A percentile compares a stretch with the other conserved stretches of the same genome.
Conservation (phyloP, 1,139 yeast species). For the Zygoascus hellenicus region DNA sequence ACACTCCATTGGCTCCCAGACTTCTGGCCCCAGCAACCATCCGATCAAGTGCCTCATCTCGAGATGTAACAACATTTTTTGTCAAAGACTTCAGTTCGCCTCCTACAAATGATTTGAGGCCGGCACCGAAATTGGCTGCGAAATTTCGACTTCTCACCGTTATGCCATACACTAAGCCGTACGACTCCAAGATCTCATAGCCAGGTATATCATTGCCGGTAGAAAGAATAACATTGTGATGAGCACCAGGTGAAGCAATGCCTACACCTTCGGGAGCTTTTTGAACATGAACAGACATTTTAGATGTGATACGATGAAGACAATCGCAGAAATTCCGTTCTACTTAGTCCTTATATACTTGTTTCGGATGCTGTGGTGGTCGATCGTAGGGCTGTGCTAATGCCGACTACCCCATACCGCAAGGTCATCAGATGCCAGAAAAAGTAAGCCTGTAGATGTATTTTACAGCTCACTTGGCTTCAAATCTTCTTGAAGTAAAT, state of each 20-base stretch:
- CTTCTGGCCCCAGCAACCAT: slow-evolving; percentile 22
- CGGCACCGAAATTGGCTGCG: slow-evolving; percentile 22
- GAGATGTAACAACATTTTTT: slow-evolving; percentile 21
- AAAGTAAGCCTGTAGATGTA: no score
- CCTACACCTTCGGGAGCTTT: slow-evolving; percentile 12
- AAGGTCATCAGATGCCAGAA: no score
- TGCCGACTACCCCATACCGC: no score
- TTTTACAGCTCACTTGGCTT: no score
- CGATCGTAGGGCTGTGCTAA: not conserved
- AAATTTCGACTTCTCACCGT: slow-evolving; percentile 23
- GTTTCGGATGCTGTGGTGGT: not conserved
- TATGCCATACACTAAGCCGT: slow-evolving; percentile 25
- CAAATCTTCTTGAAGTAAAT: no score
- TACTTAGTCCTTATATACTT: no score
- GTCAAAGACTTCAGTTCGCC: slow-evolving; percentile 24
- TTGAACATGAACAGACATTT: slow-evolving; percentile 7
- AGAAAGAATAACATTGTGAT: slow-evolving; percentile 17
- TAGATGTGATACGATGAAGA: not conserved
- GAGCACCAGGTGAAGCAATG: slow-evolving; percentile 11
- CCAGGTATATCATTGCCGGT: slow-evolving; percentile 26
- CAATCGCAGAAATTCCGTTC: not conserved
- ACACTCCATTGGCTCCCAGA: slow-evolving; percentile 24
- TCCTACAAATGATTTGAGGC: slow-evolving; percentile 22
- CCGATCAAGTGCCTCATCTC: slow-evolving; percentile 25
- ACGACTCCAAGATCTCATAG: slow-evolving; percentile 18